Base-by-base conservation (phyloP, 306 rosid genomes). In the Dryas octopetala region DNA sequence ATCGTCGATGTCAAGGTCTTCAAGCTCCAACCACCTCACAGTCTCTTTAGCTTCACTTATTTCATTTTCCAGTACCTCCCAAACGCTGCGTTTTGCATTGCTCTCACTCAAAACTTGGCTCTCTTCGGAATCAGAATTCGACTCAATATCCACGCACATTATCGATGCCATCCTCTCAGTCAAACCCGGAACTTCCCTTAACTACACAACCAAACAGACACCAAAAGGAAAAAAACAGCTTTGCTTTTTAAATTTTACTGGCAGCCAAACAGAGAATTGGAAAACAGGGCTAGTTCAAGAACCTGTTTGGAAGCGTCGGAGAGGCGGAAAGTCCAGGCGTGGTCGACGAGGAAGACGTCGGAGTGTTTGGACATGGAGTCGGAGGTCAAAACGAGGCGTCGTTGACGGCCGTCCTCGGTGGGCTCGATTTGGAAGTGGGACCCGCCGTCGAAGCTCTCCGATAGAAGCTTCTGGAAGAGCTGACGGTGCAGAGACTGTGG, bases 291-390 rank as follows among this genome's bases (percentile, higher is more conserved):
- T 55, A 15, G 52, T 7, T 7, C 6, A 1, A 17, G 70, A 63
- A 93, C 98, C 97, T 94, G 97, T 43, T 85, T 85, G 86, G 82
- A 87, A 57, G 97, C 95, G 80, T 88, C 97, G 52, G 96, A 78
- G 73, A 91, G 98, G 74, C 98, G 89, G 84, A 94, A 94, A 74
- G 97, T 94, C 97, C 98, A 94, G 13, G 98, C 98, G 71, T 91
- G 98, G 77, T 94, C 98, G 75, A 94, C 51, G 60, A 94, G 95
- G 84, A 94, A 94, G 63, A 91, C 93, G 55, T 87, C 19, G 61
- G 97, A 91, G 49, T 88, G 47, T 80, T 60, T 79, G 4, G 79
- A 26, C 89, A 94, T 87, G 57, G 73, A 83, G 14, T 86, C 90
- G 1, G 91, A 83, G 64, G 89, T 89, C 26, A 90, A 82, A 12